Evolutionary conservation across 768 basidiomycete genomes (phyloP).

Genomic region (Phlebiopsis gigantea): DNA sequence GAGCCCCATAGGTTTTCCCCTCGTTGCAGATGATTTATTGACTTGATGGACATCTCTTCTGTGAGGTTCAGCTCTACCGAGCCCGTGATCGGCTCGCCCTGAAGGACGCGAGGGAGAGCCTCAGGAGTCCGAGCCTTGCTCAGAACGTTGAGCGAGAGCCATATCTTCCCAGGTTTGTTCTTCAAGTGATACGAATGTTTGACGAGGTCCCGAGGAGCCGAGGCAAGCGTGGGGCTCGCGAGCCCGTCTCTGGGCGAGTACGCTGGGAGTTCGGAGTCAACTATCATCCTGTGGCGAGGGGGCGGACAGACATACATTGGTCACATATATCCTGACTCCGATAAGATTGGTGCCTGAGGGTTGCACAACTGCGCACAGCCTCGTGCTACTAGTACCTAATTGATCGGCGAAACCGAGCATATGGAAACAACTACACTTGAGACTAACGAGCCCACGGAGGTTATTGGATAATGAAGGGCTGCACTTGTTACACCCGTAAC

Average conservation of each 20-base stretch:
- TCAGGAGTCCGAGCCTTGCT: constrained; percentile 5
- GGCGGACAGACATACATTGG: too few species aligned
- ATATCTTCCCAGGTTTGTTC: constrained; percentile 2
- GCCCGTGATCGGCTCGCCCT: constrained; percentile 5
- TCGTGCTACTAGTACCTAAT: too few species aligned
- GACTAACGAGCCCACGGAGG: too few species aligned
- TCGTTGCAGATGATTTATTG: too few species aligned
- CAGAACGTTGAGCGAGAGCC: constrained; percentile 2
- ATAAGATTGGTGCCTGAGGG: not conserved
- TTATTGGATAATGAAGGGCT: too few species aligned
- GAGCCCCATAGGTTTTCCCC: too few species aligned
- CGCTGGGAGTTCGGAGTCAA: constrained; percentile 2
- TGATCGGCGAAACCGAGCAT: too few species aligned
- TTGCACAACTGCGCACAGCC: too few species aligned
- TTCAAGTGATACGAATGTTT: constrained; percentile 6
- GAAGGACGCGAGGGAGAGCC: constrained; percentile 4
- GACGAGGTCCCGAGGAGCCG: not conserved
- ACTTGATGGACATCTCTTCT: constrained; percentile 9
- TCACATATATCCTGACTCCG: not conserved
- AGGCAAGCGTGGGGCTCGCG: not conserved
- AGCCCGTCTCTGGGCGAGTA: not conserved
- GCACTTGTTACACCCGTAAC: too few species aligned
- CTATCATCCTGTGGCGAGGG: not conserved
- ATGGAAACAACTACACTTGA: too few species aligned
- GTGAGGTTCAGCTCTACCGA: constrained; percentile 4